A percentile compares a stretch with the other conserved stretches of the same genome.
These are phyloP conservation scores for Alternaria rosae DNA, from an alignment of 2,329 filamentous ascomycete species.

Conservation along the genomic window DNA sequence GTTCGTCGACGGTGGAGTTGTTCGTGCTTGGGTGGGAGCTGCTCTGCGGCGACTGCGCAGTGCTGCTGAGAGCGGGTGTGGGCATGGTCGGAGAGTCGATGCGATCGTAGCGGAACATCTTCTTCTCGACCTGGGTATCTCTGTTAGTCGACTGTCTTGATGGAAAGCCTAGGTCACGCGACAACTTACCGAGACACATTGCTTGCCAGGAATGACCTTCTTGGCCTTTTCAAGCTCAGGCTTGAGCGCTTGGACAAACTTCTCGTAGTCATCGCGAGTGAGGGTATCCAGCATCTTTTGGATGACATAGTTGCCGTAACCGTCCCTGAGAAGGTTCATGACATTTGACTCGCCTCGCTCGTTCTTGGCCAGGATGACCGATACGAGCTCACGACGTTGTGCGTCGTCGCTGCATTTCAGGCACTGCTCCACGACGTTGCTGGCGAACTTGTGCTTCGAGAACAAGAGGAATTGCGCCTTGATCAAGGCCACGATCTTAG, in stretches of 20 bases:
- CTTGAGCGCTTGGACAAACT: slow-evolving; percentile 52
- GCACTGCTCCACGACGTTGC: slow-evolving; percentile 96
- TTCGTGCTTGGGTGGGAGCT: slow-evolving; percentile 70
- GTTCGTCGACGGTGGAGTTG: slow-evolving; percentile 61
- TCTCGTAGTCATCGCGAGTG: slow-evolving; percentile 49
- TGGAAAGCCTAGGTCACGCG: neutral
- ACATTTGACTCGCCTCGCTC: slow-evolving; percentile 74
- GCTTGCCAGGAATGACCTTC: slow-evolving; percentile 51
- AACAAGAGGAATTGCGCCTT: slow-evolving; percentile 74
- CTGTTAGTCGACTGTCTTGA: slow-evolving; percentile 11
- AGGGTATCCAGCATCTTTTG: slow-evolving; percentile 76
- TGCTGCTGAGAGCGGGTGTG: slow-evolving; percentile 71
- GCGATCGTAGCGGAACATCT: slow-evolving; percentile 55
- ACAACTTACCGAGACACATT: slow-evolving; percentile 50
- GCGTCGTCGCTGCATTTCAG: slow-evolving; percentile 74
- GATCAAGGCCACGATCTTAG: slow-evolving; percentile 76
- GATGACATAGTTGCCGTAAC: slow-evolving; percentile 95
- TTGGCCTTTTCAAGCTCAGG: slow-evolving; percentile 57
- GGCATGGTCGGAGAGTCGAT: slow-evolving; percentile 43
- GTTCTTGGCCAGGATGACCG: slow-evolving; percentile 55
- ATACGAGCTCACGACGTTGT: slow-evolving; percentile 74
- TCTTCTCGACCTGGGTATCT: slow-evolving; percentile 53
- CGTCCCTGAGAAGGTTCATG: slow-evolving; percentile 82
- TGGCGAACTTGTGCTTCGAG: slow-evolving; percentile 95
- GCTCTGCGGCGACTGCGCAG: slow-evolving; percentile 73